phyloP scores from a whole-genome alignment of 495 filamentous ascomycete genomes.

The Penicillium psychrofluorescens region DNA sequence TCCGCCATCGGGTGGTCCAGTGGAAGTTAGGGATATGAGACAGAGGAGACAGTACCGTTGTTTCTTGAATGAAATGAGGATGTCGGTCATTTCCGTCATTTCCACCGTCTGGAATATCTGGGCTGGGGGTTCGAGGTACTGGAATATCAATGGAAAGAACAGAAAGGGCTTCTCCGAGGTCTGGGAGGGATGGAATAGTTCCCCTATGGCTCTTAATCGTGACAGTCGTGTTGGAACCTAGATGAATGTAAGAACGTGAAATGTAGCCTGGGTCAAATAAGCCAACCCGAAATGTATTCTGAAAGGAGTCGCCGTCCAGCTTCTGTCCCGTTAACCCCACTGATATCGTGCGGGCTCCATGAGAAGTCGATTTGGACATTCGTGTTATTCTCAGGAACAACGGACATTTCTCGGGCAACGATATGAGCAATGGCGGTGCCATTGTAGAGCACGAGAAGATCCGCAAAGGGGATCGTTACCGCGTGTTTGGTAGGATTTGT shows the following conservation, averaged over 20 bases:
- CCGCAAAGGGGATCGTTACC: conserved; percentile 68
- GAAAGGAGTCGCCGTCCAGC: conserved; percentile 69
- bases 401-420: conserved; percentile 48
- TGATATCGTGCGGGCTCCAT: conserved; percentile 62
- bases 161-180: conserved; percentile 65
- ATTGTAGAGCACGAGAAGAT: conserved; percentile 68
- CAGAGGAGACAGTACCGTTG: conserved; percentile 51
- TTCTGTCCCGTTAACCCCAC: conserved; percentile 50
- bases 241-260: neutral
- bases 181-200: conserved; percentile 67
- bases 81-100: conserved; percentile 33
- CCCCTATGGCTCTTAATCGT: conserved; percentile 59
- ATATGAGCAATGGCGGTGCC: conserved; percentile 68
- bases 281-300: conserved; percentile 74
- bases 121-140: conserved; percentile 55
- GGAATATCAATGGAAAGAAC: conserved; percentile 58
- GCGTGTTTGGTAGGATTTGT: conserved; percentile 87
- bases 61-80: conserved; percentile 71
- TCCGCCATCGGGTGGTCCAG: too few species aligned
- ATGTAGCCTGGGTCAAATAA: neutral
- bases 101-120: conserved; percentile 36
- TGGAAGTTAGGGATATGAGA: conserved; percentile 6
- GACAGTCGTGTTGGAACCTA: conserved; percentile 70
- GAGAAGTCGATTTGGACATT: conserved; percentile 59
- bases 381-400: conserved; percentile 64